phyloP scores from a whole-genome alignment of 148 eudicot genomes.

The Vaccinium darrowii region DNA sequence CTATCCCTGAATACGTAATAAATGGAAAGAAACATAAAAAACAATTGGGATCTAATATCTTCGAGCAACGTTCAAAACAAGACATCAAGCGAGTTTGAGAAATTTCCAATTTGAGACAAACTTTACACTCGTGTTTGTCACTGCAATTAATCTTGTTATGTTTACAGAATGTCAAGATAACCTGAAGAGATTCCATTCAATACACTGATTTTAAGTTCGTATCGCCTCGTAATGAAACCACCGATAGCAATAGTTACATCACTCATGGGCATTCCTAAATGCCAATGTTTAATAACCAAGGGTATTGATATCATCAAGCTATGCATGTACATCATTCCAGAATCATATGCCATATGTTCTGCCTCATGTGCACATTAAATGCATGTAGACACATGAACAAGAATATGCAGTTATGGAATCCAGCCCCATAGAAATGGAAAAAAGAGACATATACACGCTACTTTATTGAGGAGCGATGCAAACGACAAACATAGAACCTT shows the following conservation, averaged over 20 bases:
- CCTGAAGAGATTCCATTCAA: neutral
- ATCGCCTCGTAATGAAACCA: neutral
- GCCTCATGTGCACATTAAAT: neutral
- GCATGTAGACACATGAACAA: neutral
- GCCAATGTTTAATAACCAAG: neutral
- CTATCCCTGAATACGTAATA: neutral
- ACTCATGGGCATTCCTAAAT: neutral
- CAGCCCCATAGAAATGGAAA: neutral
- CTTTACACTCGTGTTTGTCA: neutral
- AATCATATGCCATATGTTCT: neutral
- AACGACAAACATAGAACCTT: neutral
- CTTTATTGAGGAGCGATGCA: neutral
- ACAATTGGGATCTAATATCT: neutral
- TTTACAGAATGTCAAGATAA: neutral
- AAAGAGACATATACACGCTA: neutral
- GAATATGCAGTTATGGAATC: neutral
- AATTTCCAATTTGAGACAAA: neutral
- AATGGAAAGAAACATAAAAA: neutral
- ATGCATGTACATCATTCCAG: neutral
- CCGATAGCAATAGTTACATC: neutral
- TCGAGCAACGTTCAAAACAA: neutral
- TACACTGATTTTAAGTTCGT: neutral
- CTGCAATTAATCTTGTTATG: neutral
- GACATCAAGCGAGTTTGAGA: neutral
- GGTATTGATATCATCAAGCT: neutral